Evolutionary conservation across 208 protist species (phyloP), one percentile per base, ranked within the genome.

Genomic region (Phytomonas serpens): DNA sequence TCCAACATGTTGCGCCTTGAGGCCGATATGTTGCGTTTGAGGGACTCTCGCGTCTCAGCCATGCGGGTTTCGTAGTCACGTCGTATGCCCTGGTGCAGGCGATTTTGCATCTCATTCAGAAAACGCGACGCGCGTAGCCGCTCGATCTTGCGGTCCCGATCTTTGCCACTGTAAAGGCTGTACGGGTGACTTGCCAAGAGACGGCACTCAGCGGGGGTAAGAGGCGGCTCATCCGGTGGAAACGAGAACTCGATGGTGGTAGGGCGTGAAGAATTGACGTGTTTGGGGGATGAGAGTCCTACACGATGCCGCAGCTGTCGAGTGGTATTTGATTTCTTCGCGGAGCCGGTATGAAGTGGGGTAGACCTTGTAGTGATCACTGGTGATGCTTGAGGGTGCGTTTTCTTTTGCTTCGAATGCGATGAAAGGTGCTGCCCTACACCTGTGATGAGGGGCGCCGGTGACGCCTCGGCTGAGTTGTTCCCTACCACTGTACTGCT

Each of bases 121-220:
- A 93, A 88, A 16, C 87, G 82, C 4, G 83, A 73, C 1, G 88
- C 82, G 19, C 86, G 85, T 37, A 96, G 82, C 14, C 86, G 81
- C 66, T 90, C 88, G 63, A 93, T 93, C 69, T 96, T 96, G 63
- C 78, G 73, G 68, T 96, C 88, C 0, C 91, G 78, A 47, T 75
- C 84, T 0, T 69, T 80, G 32, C 78, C 74, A 68, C 92, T 80
- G 42, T 89, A 79, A 52, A 76, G 75, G 51, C 79, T 76, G 74
- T 84, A 80, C 30, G 88, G 85, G 38, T 89, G 83, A 30, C 76
- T 75, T 1, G 79, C 72, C 11, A 90, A 65, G 11, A 90, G 61
- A n/a, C 78, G 77, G 14, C 74, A 72, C 64, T 91, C 83, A 52
- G 76, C 81, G 4, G n/a, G 73, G 0, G 81, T 85, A 11, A 91